A percentile compares a stretch with the other conserved stretches of the same genome.
Conservation (phyloP, 2,329 filamentous ascomycete species). For the Nemania serpens region DNA sequence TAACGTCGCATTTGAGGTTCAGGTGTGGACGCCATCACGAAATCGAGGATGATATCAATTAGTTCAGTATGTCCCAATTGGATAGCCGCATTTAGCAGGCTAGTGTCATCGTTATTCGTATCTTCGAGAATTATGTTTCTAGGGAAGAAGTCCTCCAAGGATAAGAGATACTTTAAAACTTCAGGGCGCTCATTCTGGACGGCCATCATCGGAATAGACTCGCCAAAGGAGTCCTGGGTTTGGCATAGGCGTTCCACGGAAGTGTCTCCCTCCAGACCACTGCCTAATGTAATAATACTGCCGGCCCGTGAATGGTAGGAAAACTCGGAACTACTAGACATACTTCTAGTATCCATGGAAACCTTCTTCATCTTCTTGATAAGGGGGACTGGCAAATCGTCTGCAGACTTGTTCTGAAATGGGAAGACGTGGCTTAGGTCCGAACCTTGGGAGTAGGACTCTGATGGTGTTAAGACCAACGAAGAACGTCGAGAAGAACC, state of each 20-base stretch:
- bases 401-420: conserved; percentile 69
- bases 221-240: conserved; percentile 71
- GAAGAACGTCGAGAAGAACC: conserved; percentile 51
- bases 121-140: conserved; percentile 75
- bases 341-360: conserved; percentile 85
- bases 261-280: conserved; percentile 80
- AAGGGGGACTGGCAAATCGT: conserved; percentile 43
- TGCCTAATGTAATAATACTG: conserved; percentile 75
- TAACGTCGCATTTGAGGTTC: conserved; percentile 67
- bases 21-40: conserved; percentile 63
- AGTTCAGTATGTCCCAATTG: conserved; percentile 79
- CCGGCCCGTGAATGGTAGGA: conserved; percentile 81
- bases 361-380: conserved; percentile 73
- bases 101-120: conserved; percentile 87
- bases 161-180: conserved; percentile 78
- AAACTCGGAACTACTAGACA: conserved; percentile 83
- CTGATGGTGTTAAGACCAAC: conserved; percentile 48
- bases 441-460: conserved; percentile 59
- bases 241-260: conserved; percentile 79
- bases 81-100: conserved; percentile 85
- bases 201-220: conserved; percentile 89
- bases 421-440: conserved; percentile 86
- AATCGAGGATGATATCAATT: conserved; percentile 75
- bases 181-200: conserved; percentile 73
- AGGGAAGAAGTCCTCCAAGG: conserved; percentile 76